Evolutionary conservation across 2,329 filamentous ascomycete species (phyloP).

Genomic region (Nectriaceae sp.): DNA sequence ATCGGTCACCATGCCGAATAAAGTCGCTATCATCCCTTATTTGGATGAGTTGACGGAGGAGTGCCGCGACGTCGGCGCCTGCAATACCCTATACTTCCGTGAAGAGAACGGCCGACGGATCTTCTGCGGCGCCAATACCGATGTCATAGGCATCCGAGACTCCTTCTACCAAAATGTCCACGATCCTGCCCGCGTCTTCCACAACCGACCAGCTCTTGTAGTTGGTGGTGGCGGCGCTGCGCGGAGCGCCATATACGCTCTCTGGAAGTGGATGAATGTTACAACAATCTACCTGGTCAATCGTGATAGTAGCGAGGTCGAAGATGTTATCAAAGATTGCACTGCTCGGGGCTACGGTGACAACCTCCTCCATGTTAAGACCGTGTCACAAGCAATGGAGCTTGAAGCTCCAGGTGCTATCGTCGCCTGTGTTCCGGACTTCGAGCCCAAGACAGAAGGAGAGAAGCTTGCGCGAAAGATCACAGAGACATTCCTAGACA

Average conservation of each 20-base stretch:
- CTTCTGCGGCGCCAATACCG: slow-evolving; percentile 77
- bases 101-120: slow-evolving; percentile 49
- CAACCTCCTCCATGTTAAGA: slow-evolving; percentile 61
- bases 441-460: slow-evolving; percentile 64
- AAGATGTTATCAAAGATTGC: slow-evolving; percentile 67
- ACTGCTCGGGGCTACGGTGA: slow-evolving; percentile 58
- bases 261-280: slow-evolving; percentile 69
- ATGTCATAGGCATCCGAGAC: slow-evolving; percentile 76
- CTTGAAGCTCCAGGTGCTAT: slow-evolving; percentile 66
- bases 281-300: slow-evolving; percentile 76
- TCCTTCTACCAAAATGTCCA: slow-evolving; percentile 62
- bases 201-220: slow-evolving; percentile 67
- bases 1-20: slow-evolving; percentile 83
- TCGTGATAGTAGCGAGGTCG: slow-evolving; percentile 67
- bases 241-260: slow-evolving; percentile 74
- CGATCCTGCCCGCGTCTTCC: slow-evolving; percentile 48
- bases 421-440: slow-evolving; percentile 75
- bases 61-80: slow-evolving; percentile 72
- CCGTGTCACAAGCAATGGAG: slow-evolving; percentile 57
- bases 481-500: slow-evolving; percentile 47
- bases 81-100: slow-evolving; percentile 76
- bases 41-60: slow-evolving; percentile 75
- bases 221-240: slow-evolving; percentile 79
- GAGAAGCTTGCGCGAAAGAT: slow-evolving; percentile 64
- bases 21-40: slow-evolving; percentile 72